Base-by-base conservation (phyloP, 257 asterid genomes). In the Solanum virginianum region DNA sequence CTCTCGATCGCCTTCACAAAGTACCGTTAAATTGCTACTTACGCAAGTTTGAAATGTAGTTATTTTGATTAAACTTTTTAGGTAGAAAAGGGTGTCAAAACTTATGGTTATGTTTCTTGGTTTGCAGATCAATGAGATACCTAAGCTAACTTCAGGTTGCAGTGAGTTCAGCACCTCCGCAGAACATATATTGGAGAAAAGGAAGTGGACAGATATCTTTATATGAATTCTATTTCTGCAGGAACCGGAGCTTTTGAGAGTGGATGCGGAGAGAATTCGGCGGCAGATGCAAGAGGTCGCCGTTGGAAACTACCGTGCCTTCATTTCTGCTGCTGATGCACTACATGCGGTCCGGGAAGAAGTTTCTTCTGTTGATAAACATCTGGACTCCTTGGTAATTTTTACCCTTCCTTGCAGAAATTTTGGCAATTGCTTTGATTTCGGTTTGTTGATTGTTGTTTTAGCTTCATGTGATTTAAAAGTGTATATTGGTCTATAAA, bases 241-340 rank as follows among this genome's bases (percentile, higher is more conserved):
- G 98, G 99, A 96, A 83, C 99, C 98, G 89, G 98, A 96, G 87
- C 93, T 95, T 83, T 87, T 95, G 83, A 91, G 97, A 89, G 98
- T 96, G 59, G 99, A 95, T 91, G 97, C 95, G 43, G 98, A 96
- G 95, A 93, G 99, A 85, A 94, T 93, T 85, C 95, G 92, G 92
- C 90, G 98, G 89, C 99, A 96, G 94, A 96, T 96, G 99, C 98
- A 94, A 89, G 98, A 96, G 95, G 98, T 96, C 89, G 98, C 99
- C 45, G 98, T 95, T 87, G 97, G 94, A 65, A 95, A 95, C 87
- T 95, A 95, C 87, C 97, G 98, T 4, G 97, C 98, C 13, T 95
- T 96, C 86, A 92, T 96, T 85, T 93, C 95, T 18, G 96, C 98
- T 39, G 97, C 98, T 57, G 98, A 96, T 88, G 99, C 99, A 10